Percentiles rank a stretch among this genome's conserved stretches.
phyloP scores from a whole-genome alignment of 495 filamentous ascomycete species.

The Penicillium crystallinum region DNA sequence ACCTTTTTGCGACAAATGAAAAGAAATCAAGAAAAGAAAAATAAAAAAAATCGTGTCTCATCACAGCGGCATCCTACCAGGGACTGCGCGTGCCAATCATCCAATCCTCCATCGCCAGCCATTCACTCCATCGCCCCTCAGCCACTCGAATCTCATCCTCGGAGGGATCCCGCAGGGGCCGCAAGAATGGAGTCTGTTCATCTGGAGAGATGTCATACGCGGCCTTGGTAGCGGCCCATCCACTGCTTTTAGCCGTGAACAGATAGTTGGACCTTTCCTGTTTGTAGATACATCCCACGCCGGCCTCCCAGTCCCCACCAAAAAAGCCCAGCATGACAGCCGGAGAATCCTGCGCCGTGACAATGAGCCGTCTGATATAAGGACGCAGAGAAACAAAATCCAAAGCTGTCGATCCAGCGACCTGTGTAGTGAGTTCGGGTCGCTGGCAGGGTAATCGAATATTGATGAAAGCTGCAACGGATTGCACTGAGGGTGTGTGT shows the following conservation, averaged over 20 bases:
- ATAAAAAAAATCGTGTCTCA: conserved; percentile 23
- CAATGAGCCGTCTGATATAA: conserved; percentile 84
- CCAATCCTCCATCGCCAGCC: conserved; percentile 95
- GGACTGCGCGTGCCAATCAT: conserved; percentile 71
- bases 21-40: conserved; percentile 15
- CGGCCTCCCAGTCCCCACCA: conserved; percentile 73
- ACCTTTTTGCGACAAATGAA: background rate
- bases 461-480: conserved; percentile 88
- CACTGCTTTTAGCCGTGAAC: conserved; percentile 91
- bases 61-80: conserved; percentile 25
- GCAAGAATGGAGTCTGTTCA: conserved; percentile 79
- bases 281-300: conserved; percentile 74
- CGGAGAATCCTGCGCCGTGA: conserved; percentile 79
- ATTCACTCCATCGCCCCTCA: conserved; percentile 77
- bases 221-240: conserved; percentile 78
- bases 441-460: conserved; percentile 50
- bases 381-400: conserved; percentile 66
- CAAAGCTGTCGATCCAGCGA: conserved; percentile 8
- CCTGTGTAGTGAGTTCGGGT: conserved; percentile 12
- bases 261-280: conserved; percentile 88
- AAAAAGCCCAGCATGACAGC: conserved; percentile 81
- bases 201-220: conserved; percentile 78
- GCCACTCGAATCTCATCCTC: conserved; percentile 77
- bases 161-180: conserved; percentile 63
- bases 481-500: conserved; percentile 70